Percentiles rank a stretch among this genome's conserved stretches.
Conservation (phyloP, 1,139 yeast species). For the Saccharomyces uvarum region DNA sequence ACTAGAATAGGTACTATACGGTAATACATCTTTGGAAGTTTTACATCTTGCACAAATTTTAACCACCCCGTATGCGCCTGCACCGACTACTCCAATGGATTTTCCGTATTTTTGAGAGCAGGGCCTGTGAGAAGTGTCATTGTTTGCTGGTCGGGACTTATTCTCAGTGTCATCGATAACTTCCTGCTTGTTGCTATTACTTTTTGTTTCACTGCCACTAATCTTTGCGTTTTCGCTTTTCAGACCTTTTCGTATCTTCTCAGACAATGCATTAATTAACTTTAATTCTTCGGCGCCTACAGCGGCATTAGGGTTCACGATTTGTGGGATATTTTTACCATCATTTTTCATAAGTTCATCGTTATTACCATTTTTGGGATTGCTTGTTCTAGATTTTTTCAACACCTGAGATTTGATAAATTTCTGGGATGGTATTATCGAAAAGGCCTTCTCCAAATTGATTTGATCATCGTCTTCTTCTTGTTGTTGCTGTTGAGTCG, state of each 20-base stretch:
- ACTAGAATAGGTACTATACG: conserved; percentile 22
- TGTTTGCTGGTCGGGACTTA: background rate
- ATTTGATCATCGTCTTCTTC: conserved; percentile 3
- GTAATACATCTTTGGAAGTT: conserved; percentile 26
- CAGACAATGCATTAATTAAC: conserved; percentile 43
- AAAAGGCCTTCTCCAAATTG: conserved; percentile 22
- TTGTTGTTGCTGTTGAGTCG: conserved; percentile 8
- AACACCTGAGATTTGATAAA: background rate
- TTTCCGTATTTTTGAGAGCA: conserved; percentile 50
- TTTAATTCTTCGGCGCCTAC: conserved; percentile 50
- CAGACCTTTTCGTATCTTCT: conserved; percentile 32
- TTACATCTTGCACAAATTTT: conserved; percentile 43
- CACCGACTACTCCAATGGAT: conserved; percentile 55
- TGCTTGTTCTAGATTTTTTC: conserved; percentile 3
- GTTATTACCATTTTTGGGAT: conserved; percentile 7
- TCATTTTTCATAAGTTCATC: conserved; percentile 23
- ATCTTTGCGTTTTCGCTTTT: conserved; percentile 14
- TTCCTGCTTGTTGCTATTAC: conserved; percentile 8
- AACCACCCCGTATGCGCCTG: conserved; percentile 65
- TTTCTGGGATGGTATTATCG: conserved; percentile 21
- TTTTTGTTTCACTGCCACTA: conserved; percentile 12
- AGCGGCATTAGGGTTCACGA: conserved; percentile 41
- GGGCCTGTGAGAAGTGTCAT: conserved; percentile 22
- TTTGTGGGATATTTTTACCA: conserved; percentile 31
- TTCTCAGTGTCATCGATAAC: conserved; percentile 4